These are phyloP conservation scores for Phytopythium mirpurense DNA, from an alignment of 352 stramenopile genomes.

Conservation along the genomic window DNA sequence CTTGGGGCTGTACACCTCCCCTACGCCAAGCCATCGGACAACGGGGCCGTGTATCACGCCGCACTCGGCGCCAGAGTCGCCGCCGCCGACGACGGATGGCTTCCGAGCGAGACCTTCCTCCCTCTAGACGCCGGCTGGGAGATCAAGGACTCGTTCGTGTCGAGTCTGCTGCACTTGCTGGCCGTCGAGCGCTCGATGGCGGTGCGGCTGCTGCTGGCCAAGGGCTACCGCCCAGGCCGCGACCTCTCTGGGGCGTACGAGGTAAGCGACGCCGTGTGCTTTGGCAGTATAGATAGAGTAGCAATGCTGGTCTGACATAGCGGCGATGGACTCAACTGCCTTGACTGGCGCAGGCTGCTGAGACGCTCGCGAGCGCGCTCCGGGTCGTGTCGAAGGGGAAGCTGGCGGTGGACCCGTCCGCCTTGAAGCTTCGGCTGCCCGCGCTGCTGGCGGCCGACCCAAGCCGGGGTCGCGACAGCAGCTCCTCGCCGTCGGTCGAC, in stretches of 20 bases:
- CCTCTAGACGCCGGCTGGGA: constrained; percentile 38
- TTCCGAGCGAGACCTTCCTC: constrained; percentile 6
- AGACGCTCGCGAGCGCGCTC: constrained; percentile 31
- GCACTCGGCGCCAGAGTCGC: constrained; percentile 13
- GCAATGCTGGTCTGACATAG: too few relatives aligned
- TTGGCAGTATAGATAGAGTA: too few relatives aligned
- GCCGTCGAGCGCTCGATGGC: constrained; percentile 40
- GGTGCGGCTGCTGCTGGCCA: constrained; percentile 50
- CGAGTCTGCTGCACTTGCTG: constrained; percentile 42
- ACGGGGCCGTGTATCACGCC: constrained; percentile 40
- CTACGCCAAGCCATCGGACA: constrained; percentile 35
- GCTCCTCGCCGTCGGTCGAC: constrained; percentile 1
- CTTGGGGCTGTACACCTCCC: constrained; percentile 52
- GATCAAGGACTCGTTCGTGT: constrained; percentile 49
- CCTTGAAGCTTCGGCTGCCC: constrained; percentile 26
- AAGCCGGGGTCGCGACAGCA: constrained; percentile 6
- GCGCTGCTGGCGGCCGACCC: constrained; percentile 28
- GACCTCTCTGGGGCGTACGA: constrained; percentile 45
- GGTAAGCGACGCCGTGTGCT: constrained; percentile 4
- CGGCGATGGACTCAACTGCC: neutral
- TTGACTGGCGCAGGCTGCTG: constrained; percentile 19
- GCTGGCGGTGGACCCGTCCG: constrained; percentile 28
- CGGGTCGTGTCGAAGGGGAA: constrained; percentile 23
- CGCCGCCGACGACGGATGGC: constrained; percentile 1
- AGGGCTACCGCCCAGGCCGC: constrained; percentile 59